Evolutionary conservation across 164 flowering plant genomes (phyloP), one percentile per base, ranked within the genome.

Genomic region (Platanus orientalis): DNA sequence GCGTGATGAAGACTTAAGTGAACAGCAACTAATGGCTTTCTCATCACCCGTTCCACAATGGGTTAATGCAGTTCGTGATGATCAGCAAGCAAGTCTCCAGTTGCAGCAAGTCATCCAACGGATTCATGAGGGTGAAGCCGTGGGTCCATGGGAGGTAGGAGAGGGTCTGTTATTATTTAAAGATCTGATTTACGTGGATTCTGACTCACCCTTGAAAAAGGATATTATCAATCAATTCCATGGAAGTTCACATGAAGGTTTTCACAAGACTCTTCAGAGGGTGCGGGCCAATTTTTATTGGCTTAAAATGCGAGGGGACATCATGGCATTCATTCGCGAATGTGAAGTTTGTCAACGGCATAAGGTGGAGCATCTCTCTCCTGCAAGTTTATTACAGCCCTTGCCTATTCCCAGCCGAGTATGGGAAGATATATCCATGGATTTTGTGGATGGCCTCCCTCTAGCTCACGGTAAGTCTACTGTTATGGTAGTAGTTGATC

Each of bases 401-500:
- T 17, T 76, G 1, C 58, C 66, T 0, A 61, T 72, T 13, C 74
- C 74, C 0, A 0, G 19, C 0, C 1, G 51, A 6, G 36, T 57
- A 1, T 77, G 66, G 69, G 19, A 4, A 0, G 58, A 69, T 14
- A 51, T 71, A 6, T 34, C 71, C 1, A 71, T 77, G 67, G 65
- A 77, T 11, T 74, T 74, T 26, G 45, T 77, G 1, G 52, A 57
- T 0, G 70, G 71, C 0, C 23, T 76, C 1, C 73, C 80, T 0
- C 7, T 0, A 0, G 70, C 73, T 1, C 5, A 17, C 0, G 70
- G 71, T 0, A 62, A 74, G 6, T 7, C 47, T 1, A 19, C 26
- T 0, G 65, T 77, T 0, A 20, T 68, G 16, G 69, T 77, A 11
- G 69, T 77, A 2, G 69, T 77, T 0, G 78, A 77, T 20, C 26